Percentiles rank a stretch among this genome's conserved stretches.
These are phyloP conservation scores for Dothistroma septosporum DNA, from an alignment of 2,329 filamentous ascomycete species.

Conservation along the genomic window DNA sequence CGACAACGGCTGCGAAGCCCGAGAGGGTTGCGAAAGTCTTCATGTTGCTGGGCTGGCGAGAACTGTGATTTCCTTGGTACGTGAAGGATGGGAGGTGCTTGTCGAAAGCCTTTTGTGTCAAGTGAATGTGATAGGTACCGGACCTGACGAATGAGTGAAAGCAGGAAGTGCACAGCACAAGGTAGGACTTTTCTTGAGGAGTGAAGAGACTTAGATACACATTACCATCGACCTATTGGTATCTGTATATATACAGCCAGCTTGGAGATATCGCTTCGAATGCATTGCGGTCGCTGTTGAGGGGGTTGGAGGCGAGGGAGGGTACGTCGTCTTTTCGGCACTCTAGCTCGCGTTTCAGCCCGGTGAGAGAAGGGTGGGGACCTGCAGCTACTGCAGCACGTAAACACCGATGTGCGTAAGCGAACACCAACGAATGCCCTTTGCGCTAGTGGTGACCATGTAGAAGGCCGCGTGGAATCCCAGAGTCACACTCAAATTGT, in stretches of 20 bases:
- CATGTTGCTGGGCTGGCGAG: background rate
- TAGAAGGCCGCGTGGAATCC: background rate
- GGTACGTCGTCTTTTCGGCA: background rate
- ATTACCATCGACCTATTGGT: background rate
- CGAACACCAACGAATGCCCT: background rate
- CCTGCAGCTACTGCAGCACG: background rate
- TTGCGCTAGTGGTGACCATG: background rate
- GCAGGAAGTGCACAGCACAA: constrained; percentile 6
- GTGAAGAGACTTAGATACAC: background rate
- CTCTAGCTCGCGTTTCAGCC: background rate
- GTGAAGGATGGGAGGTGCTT: background rate
- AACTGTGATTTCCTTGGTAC: background rate
- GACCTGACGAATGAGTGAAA: background rate
- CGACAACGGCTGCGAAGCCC: constrained; percentile 5
- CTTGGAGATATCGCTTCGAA: background rate
- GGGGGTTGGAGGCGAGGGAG: background rate
- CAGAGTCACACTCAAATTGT: background rate
- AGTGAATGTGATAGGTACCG: constrained; percentile 7
- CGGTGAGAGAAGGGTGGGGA: background rate
- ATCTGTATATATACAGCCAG: background rate
- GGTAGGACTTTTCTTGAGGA: background rate
- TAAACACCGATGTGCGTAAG: background rate
- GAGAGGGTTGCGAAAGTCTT: constrained; percentile 6
- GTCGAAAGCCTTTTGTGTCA: background rate
- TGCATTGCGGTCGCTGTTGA: background rate